Base-by-base conservation (phyloP, 202 grass and related monocot genomes). In the Schoenoplectus tabernaemontani region DNA sequence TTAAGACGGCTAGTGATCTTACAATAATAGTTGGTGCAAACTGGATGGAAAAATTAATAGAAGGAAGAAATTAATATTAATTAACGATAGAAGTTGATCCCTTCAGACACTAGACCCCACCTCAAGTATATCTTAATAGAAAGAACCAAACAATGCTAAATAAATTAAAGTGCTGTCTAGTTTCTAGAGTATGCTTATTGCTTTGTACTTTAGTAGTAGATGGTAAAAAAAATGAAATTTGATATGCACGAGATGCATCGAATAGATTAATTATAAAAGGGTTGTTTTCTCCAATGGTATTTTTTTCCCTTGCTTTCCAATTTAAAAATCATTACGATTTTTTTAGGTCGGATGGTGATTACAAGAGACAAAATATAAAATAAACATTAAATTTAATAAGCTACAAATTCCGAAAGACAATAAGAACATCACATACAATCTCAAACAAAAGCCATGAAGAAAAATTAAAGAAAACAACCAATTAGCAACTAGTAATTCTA, bases 61-160 rank as follows among this genome's bases (percentile, higher is more conserved):
- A 32, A 4, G 36, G 36, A 43, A 37, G 64, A 22, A n/a, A n/a
- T n/a, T n/a, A 20, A 4, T 74, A 74, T 74, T 74, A 51, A 73
- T 53, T 74, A 74, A 54, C 30, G 70, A 74, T 7, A 74, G 20
- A 50, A 26, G 23, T 16, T 71, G 67, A 72, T 72, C 68, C 42
- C 13, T 72, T 72, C 23, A 48, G 42, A 47, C 41, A 12, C 16
- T 28, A 47, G 23, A 51, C 53, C 33, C 44, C 26, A 5, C 24
- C 69, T 50, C 26, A 70, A 5, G 3, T 44, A 71, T 15, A 15
- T 47, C 11, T 71, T 71, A 68, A 68, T 68, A 24, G 15, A 64
- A 13, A 64, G 22, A 67, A 69, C 13, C 33, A 42, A 20, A 69
- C 37, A 42, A 69, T 43, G 9, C 38, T 10, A 44, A 6, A 44